Conservation (phyloP, 306 rosid genomes). For the Malus sylvestris region DNA sequence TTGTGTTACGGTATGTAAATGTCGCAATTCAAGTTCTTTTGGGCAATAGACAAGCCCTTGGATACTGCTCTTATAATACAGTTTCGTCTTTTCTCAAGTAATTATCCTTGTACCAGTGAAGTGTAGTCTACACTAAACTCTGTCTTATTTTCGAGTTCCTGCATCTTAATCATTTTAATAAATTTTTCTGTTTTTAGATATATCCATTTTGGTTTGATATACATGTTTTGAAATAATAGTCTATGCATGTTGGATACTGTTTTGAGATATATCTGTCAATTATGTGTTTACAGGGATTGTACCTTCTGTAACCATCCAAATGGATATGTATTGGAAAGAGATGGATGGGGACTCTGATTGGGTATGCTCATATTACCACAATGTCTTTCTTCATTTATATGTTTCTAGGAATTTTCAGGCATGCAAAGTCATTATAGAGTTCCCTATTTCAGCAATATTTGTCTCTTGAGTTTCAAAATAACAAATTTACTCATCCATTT, state of each 20-base stretch:
- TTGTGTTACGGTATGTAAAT: background rate
- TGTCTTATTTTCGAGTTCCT: background rate
- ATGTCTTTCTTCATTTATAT: background rate
- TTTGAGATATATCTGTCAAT: slow-evolving; percentile 20
- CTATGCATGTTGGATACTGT: background rate
- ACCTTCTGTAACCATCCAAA: slow-evolving; percentile 62
- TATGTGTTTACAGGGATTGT: slow-evolving; percentile 57
- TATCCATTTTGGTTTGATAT: background rate
- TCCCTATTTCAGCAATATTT: slow-evolving; percentile 8
- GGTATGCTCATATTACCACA: slow-evolving; percentile 55
- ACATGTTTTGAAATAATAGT: background rate
- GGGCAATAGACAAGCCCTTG: background rate
- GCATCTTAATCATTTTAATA: background rate
- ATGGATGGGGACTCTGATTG: slow-evolving; percentile 85
- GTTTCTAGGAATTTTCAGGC: slow-evolving; percentile 1
- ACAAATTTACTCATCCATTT: background rate
- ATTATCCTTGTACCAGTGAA: background rate
- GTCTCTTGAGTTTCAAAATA: background rate
- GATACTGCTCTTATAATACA: background rate
- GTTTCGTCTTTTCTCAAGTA: background rate
- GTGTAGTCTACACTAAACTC: background rate
- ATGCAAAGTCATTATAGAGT: slow-evolving; percentile 3
- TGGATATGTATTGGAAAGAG: slow-evolving; percentile 94
- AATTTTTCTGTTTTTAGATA: background rate
- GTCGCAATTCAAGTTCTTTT: background rate